Evolutionary conservation across 2,329 filamentous ascomycete genomes (phyloP).

Genomic region (Aspergillus sp.): DNA sequence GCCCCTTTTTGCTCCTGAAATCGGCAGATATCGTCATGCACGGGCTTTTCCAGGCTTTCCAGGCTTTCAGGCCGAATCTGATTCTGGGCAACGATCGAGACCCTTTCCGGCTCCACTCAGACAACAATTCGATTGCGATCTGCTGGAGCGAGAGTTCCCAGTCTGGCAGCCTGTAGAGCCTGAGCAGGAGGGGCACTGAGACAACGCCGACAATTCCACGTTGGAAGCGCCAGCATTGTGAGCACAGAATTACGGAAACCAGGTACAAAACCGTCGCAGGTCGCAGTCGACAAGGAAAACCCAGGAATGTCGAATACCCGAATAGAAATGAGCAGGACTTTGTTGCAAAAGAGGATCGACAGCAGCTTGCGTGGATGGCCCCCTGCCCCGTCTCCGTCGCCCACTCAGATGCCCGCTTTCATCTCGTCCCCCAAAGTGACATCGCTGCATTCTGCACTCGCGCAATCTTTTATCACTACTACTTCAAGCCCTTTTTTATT

Average conservation of each 20-base stretch:
- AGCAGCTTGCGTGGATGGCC: slow-evolving; percentile 23
- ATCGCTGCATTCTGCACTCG: background rate
- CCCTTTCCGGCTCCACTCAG: slow-evolving; percentile 14
- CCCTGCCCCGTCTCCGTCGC: slow-evolving; percentile 1
- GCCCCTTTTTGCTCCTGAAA: slow-evolving; percentile 1
- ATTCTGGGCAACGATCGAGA: slow-evolving; percentile 22
- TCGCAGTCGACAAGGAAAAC: too few species aligned
- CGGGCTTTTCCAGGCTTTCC: background rate
- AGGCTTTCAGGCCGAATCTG: background rate
- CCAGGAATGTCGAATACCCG: background rate
- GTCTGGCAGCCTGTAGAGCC: too few species aligned
- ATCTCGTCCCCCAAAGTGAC: background rate
- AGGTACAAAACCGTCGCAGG: too few species aligned
- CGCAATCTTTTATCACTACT: background rate
- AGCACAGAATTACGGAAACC: background rate
- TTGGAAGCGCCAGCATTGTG: too few species aligned
- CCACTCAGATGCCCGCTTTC: slow-evolving; percentile 7
- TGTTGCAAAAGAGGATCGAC: slow-evolving; percentile 19
- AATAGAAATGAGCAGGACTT: background rate
- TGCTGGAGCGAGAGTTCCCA: background rate
- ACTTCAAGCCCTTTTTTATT: background rate
- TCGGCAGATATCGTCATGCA: slow-evolving; percentile 5
- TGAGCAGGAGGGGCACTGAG: too few species aligned
- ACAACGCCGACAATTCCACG: too few species aligned
- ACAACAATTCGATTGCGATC: background rate